Conservation (phyloP, 2,329 filamentous ascomycete species). For the Xylariaceae sp. region DNA sequence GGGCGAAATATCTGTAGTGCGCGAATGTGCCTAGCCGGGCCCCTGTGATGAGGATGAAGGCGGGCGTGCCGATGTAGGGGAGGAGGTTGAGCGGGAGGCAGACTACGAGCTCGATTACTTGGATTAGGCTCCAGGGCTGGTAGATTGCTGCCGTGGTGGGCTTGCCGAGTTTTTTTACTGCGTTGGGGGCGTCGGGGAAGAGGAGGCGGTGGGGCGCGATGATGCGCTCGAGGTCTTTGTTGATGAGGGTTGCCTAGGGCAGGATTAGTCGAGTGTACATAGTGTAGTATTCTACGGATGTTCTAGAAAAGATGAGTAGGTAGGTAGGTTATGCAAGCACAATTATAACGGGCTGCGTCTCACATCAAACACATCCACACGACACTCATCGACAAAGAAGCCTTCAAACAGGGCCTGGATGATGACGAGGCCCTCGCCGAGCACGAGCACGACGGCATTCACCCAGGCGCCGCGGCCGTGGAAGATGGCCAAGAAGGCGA, state of each 20-base stretch:
- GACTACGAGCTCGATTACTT: conserved; percentile 78
- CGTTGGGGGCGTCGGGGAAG: conserved; percentile 61
- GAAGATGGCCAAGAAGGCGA: conserved; percentile 82
- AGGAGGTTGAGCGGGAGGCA: conserved; percentile 82
- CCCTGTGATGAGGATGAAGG: conserved; percentile 85
- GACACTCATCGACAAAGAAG: conserved; percentile 73
- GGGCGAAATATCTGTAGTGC: conserved; percentile 84
- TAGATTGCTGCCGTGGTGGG: conserved; percentile 73
- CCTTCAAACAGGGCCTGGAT: conserved; percentile 68
- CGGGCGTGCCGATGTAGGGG: conserved; percentile 72
- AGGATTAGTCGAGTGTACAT: conserved; percentile 17
- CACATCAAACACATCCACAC: conserved; percentile 80
- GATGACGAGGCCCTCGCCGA: conserved; percentile 75
- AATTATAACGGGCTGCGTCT: conserved; percentile 28
- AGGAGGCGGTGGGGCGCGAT: conserved; percentile 61
- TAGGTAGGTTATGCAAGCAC: background rate
- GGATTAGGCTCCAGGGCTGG: conserved; percentile 83
- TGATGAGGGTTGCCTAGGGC: conserved; percentile 63
- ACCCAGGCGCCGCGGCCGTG: conserved; percentile 85
- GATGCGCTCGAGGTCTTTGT: conserved; percentile 64
- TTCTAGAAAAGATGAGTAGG: background rate
- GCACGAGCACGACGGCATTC: conserved; percentile 77
- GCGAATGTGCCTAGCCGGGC: conserved; percentile 82
- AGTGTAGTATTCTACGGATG: background rate
- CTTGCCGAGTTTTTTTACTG: conserved; percentile 76